Percentiles rank a stretch among this genome's conserved stretches.
phyloP scores from a whole-genome alignment of 1,139 yeast species.

The Chernovozyma aurita region DNA sequence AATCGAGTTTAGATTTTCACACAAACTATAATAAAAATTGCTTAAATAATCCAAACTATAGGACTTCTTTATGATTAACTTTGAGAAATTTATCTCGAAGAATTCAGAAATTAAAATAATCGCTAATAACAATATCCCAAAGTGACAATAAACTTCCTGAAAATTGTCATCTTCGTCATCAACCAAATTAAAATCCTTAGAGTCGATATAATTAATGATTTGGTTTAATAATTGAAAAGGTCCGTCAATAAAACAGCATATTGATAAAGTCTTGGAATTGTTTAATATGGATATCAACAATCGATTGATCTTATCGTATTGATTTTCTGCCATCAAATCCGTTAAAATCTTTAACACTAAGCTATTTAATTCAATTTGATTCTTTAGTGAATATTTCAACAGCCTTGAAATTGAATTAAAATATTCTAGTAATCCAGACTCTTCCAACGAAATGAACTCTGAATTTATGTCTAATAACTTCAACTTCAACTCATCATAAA shows the following conservation, averaged over 20 bases:
- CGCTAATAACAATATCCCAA: conserved; percentile 55
- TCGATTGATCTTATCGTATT: conserved; percentile 44
- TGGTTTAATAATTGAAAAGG: conserved; percentile 22
- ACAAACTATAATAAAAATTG: conserved; percentile 29
- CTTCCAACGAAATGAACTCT: conserved; percentile 53
- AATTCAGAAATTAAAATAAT: conserved; percentile 41
- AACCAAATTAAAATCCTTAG: conserved; percentile 26
- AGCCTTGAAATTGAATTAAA: conserved; percentile 20
- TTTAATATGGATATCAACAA: conserved; percentile 43
- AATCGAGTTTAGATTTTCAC: conserved; percentile 25
- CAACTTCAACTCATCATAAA: conserved; percentile 21
- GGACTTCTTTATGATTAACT: conserved; percentile 23
- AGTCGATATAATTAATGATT: conserved; percentile 32
- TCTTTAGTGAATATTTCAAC: conserved; percentile 2
- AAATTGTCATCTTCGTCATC: conserved; percentile 40
- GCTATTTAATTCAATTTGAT: conserved; percentile 31
- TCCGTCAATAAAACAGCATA: conserved; percentile 22
- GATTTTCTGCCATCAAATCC: conserved; percentile 35
- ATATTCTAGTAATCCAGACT: conserved; percentile 44
- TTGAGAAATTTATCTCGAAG: conserved; percentile 37
- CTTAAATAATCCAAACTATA: conserved; percentile 32
- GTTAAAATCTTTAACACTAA: conserved; percentile 29
- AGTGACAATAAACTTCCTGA: conserved; percentile 66
- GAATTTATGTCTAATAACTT: conserved; percentile 43
- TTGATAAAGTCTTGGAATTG: conserved; percentile 37